These are phyloP conservation scores for Tuber aestivum DNA, from an alignment of 495 filamentous ascomycete genomes.

Conservation along the genomic window DNA sequence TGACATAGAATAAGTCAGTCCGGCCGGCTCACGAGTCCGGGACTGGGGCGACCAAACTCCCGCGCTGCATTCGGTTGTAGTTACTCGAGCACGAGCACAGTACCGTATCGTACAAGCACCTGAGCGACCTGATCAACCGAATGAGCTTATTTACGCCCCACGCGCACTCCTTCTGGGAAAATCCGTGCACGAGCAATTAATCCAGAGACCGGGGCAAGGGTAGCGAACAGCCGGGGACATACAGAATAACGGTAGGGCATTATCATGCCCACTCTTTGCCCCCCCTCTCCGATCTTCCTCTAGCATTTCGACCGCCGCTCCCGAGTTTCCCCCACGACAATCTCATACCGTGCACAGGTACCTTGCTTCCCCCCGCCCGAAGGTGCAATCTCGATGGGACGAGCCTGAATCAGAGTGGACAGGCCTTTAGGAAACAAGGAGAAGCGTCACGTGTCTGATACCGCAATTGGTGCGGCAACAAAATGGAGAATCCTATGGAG, in stretches of 20 bases:
- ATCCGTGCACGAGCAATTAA: neutral
- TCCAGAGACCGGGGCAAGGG: neutral
- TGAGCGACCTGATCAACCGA: neutral
- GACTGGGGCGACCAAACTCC: too few relatives aligned
- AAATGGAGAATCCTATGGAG: conserved; percentile 7
- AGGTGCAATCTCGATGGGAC: neutral
- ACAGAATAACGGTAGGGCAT: neutral
- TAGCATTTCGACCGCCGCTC: neutral
- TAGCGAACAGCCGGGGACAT: neutral
- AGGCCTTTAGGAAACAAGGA: neutral
- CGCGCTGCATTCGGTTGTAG: neutral
- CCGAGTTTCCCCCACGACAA: neutral
- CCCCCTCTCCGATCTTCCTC: neutral
- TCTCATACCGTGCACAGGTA: neutral
- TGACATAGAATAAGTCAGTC: neutral
- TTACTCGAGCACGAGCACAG: neutral
- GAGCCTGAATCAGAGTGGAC: neutral
- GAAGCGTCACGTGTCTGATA: neutral
- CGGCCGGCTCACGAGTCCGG: too few relatives aligned
- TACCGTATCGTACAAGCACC: neutral
- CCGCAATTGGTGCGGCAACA: neutral
- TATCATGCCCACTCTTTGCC: neutral
- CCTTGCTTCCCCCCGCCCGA: neutral
- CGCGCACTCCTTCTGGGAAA: neutral
- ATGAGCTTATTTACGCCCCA: conserved; percentile 9